Conservation (phyloP, 352 stramenopile species). For the Pythium aphanidermatum region DNA sequence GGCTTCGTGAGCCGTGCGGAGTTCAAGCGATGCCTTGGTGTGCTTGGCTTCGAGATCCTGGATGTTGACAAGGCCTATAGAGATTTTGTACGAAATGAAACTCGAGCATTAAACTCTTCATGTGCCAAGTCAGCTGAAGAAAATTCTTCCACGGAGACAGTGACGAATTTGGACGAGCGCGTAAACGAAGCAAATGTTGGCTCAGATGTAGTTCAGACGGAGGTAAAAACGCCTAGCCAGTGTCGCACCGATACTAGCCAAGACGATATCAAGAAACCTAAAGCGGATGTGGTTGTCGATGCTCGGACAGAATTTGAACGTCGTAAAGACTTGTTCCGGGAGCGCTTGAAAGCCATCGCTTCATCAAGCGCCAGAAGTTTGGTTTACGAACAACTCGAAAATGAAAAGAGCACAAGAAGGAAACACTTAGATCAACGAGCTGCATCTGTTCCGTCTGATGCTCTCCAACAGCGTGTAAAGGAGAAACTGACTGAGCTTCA, state of each 20-base stretch:
- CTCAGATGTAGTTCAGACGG: too few species aligned
- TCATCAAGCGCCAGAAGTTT: slow-evolving; percentile 57
- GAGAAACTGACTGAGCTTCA: slow-evolving; percentile 28
- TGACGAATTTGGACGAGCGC: background rate
- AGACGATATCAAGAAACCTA: background rate
- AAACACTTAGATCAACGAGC: slow-evolving; percentile 18
- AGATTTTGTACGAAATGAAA: slow-evolving; percentile 27
- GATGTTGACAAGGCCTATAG: slow-evolving; percentile 51
- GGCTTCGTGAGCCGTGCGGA: slow-evolving; percentile 47
- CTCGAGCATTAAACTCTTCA: background rate
- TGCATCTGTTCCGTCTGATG: background rate
- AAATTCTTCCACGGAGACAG: too few species aligned
- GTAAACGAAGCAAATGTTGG: background rate
- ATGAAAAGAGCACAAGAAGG: slow-evolving; percentile 37
- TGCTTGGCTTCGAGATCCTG: slow-evolving; percentile 66
- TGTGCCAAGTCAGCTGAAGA: background rate
- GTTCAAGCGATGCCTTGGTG: slow-evolving; percentile 57
- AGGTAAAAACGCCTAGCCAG: too few species aligned
- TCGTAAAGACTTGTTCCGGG: slow-evolving; percentile 60
- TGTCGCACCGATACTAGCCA: background rate
- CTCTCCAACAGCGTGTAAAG: background rate
- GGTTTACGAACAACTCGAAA: slow-evolving; percentile 68
- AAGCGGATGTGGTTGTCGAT: background rate
- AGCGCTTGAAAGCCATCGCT: slow-evolving; percentile 73
- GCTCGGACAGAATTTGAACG: slow-evolving; percentile 48